A percentile compares a stretch with the other conserved stretches of the same genome.
Evolutionary conservation across 163 green algal genomes (phyloP).

Genomic region (Chlamydomonas reinhardtii): DNA sequence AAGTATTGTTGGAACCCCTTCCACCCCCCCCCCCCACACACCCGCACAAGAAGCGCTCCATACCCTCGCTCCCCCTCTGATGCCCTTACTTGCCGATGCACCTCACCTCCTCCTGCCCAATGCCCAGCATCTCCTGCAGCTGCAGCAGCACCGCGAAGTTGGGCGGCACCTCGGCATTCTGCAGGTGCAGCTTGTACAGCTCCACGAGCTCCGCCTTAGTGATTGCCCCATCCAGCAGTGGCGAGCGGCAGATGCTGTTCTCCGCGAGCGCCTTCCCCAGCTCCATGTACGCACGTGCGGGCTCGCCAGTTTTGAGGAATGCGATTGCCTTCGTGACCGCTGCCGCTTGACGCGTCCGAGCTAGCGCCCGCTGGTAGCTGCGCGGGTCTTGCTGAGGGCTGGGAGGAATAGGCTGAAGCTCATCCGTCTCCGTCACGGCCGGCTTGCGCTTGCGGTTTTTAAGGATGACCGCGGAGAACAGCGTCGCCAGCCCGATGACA

Average conservation of each 20-base stretch:
- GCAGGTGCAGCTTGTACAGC: conserved; percentile 74
- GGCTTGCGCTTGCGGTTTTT: conserved; percentile 47
- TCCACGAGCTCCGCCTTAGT: conserved; percentile 66
- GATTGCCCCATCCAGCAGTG: conserved; percentile 68
- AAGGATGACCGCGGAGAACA: conserved; percentile 42
- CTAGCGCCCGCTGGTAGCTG: conserved; percentile 76
- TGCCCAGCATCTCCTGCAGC: conserved; percentile 75
- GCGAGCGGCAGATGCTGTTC: conserved; percentile 77
- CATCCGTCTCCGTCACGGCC: conserved; percentile 44
- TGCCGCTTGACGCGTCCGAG: conserved; percentile 78
- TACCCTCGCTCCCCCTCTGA: no score
- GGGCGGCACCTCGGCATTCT: conserved; percentile 76
- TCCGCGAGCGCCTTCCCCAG: conserved; percentile 76
- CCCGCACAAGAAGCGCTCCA: no score
- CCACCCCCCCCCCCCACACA: no score
- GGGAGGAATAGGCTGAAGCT: conserved; percentile 17
- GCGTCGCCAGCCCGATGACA: conserved; percentile 35
- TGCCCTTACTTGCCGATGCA: no score
- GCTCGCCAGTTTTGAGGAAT: conserved; percentile 72
- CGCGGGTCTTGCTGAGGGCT: conserved; percentile 58
- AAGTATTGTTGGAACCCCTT: no score
- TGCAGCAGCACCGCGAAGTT: conserved; percentile 80
- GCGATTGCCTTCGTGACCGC: conserved; percentile 72
- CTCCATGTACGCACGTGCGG: conserved; percentile 81
- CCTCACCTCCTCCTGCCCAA: conserved; percentile 56